A percentile compares a stretch with the other conserved stretches of the same genome.
Evolutionary conservation across 2,329 filamentous ascomycete genomes (phyloP).

Genomic region (Diaporthe helianthi): DNA sequence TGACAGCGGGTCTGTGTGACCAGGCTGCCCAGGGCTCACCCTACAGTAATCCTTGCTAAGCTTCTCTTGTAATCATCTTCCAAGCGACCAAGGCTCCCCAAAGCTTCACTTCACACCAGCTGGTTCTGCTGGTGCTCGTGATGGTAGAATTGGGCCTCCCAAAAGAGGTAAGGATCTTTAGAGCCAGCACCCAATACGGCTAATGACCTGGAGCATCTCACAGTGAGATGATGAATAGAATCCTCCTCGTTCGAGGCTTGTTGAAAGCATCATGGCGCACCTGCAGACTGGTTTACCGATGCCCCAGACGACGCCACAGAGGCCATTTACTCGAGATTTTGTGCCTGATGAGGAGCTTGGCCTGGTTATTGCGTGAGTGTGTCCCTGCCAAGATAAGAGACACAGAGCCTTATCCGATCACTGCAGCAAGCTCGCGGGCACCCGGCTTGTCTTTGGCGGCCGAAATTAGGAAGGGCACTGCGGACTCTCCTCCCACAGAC

Average conservation of each 20-base stretch:
- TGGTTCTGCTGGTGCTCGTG: neutral
- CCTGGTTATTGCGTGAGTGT: neutral
- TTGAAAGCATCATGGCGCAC: too few relatives aligned
- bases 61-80: constrained; percentile 4
- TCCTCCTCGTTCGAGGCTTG: constrained; percentile 18
- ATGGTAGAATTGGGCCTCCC: constrained; percentile 9
- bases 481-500: neutral
- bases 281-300: too few relatives aligned
- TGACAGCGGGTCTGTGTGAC: constrained; percentile 25
- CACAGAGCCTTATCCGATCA: neutral
- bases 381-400: neutral
- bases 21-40: neutral
- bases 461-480: constrained; percentile 12
- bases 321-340: neutral
- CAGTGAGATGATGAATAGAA: neutral
- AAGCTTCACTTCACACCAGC: constrained; percentile 15
- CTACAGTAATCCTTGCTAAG: constrained; percentile 23
- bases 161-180: constrained; percentile 1
- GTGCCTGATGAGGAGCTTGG: neutral
- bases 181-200: constrained; percentile 16
- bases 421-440: neutral
- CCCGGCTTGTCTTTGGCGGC: constrained; percentile 9
- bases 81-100: too few relatives aligned
- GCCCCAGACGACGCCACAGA: constrained; percentile 3
- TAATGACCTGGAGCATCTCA: neutral